Percentiles rank a stretch among this genome's conserved stretches.
Evolutionary conservation across 148 eudicot species (phyloP).

Genomic region (Chenopodium berlandieri): DNA sequence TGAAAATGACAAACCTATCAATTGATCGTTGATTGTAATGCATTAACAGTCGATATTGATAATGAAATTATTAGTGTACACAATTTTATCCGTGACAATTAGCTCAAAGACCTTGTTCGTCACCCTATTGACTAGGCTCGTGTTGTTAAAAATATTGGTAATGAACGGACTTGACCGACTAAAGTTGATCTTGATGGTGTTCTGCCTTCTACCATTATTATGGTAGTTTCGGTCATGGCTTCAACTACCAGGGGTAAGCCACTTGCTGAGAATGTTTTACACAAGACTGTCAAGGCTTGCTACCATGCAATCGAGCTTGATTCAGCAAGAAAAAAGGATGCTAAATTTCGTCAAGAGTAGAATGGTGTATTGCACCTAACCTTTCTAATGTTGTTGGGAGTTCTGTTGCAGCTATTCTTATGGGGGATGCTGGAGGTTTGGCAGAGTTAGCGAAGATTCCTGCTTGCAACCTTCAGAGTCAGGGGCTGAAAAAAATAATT

Average conservation of each 20-base stretch:
- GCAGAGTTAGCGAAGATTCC: conserved; percentile 64
- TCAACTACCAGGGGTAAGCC: conserved; percentile 80
- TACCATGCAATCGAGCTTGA: conserved; percentile 68
- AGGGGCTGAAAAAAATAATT: conserved; percentile 69
- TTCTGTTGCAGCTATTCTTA: conserved; percentile 79
- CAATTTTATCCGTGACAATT: too few relatives aligned
- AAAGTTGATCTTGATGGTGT: conserved; percentile 65
- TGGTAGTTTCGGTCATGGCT: conserved; percentile 74
- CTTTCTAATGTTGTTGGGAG: conserved; percentile 74
- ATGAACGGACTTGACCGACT: conserved; percentile 66
- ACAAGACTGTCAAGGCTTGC: conserved; percentile 74
- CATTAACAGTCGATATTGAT: too few relatives aligned
- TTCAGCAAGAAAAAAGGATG: conserved; percentile 58
- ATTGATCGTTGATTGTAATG: too few relatives aligned
- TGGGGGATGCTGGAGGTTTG: conserved; percentile 78
- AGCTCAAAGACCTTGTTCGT: conserved; percentile 72
- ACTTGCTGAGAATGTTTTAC: conserved; percentile 57
- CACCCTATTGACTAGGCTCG: conserved; percentile 34
- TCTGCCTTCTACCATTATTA: conserved; percentile 65
- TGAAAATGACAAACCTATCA: too few relatives aligned
- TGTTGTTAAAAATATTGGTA: conserved; percentile 75
- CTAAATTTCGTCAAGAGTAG: conserved; percentile 72
- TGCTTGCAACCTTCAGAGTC: conserved; percentile 65
- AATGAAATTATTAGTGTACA: too few relatives aligned
- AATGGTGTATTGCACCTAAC: conserved; percentile 84